Conservation (phyloP, 2,329 filamentous ascomycete species). For the Ceratocystis papillata region DNA sequence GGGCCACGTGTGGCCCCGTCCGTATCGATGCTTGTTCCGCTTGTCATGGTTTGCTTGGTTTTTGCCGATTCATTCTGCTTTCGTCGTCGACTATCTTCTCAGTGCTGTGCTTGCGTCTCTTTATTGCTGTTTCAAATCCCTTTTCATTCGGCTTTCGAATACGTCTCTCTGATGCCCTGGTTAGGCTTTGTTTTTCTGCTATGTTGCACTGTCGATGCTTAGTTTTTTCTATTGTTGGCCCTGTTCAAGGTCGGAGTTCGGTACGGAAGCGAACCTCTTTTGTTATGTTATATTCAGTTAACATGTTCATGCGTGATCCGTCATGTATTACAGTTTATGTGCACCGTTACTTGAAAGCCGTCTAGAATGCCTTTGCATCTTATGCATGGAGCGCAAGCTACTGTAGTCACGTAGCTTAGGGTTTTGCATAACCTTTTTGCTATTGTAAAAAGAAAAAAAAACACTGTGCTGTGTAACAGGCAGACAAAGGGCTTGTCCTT, state of each 20-base stretch:
- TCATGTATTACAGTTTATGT: background rate
- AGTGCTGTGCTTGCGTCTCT: background rate
- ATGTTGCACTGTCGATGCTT: background rate
- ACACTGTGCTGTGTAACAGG: background rate
- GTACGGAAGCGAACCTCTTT: background rate
- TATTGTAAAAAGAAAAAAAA: too few species aligned
- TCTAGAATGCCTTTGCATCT: background rate
- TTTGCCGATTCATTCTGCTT: background rate
- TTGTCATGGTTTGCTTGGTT: background rate
- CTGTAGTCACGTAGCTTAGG: background rate
- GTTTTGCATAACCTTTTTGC: background rate
- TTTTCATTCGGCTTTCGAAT: background rate
- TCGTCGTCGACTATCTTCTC: background rate
- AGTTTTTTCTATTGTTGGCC: background rate
- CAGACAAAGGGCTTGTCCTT: background rate
- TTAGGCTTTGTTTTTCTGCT: background rate
- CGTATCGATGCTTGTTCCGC: background rate
- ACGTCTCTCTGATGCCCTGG: background rate
- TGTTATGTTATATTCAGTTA: background rate
- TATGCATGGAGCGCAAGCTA: too few species aligned
- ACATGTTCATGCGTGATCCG: background rate
- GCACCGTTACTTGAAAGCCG: background rate
- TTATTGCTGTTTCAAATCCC: background rate
- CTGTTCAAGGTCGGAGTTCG: background rate
- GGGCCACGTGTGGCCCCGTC: background rate